Base-by-base conservation (phyloP, 2,329 filamentous ascomycete species). In the Scolecobasidium constrictum region DNA sequence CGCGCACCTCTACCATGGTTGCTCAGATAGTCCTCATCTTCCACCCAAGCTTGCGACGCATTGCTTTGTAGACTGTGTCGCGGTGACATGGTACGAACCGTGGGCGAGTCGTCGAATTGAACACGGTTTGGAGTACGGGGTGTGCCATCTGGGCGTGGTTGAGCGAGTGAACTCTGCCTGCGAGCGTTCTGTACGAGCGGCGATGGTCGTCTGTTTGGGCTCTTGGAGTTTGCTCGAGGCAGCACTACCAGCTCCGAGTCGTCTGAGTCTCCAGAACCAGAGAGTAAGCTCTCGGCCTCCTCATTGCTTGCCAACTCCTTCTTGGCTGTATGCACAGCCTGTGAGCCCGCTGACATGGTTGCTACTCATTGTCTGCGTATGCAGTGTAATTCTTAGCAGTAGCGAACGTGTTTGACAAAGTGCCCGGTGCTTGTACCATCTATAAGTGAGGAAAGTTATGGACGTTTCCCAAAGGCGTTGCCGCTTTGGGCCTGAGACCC, bases 41-140 rank as follows among this genome's bases (percentile, higher is more conserved):
- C 72, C 4, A 73, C 54, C 67, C 44, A 46, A 7, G 26, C 26
- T 13, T 41, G 22, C n/a, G 33, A 31, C 26, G 26, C 26, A 31
- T 31, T 34, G 22, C 38, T 31, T 19, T 18, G 26, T 15, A 28
- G 18, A 26, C 38, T 41, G 5, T 41, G 26, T 18, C 38, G 22
- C 5, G 38, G 38, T 17, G 38, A 31, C 16, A 41, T 19, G 13
- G 38, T 41, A n/a, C 13, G 38, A 6, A 41, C 15, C 9, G 42
- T 31, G 4, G 42, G 23, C 35, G 42, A 21, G 31, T 77, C 64
- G 53, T 81, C 79, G 62, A 92, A 92, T 50, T 81, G 80, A 36
- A 92, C 85, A 19, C 83, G 73, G 56, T 84, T 81, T 6, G 75
- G 71, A 2, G 81, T 86, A 42, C 81, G 61, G 15, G 81, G 74